These are phyloP conservation scores for Penicillium turbatum DNA, from an alignment of 495 filamentous ascomycete genomes.

Conservation along the genomic window DNA sequence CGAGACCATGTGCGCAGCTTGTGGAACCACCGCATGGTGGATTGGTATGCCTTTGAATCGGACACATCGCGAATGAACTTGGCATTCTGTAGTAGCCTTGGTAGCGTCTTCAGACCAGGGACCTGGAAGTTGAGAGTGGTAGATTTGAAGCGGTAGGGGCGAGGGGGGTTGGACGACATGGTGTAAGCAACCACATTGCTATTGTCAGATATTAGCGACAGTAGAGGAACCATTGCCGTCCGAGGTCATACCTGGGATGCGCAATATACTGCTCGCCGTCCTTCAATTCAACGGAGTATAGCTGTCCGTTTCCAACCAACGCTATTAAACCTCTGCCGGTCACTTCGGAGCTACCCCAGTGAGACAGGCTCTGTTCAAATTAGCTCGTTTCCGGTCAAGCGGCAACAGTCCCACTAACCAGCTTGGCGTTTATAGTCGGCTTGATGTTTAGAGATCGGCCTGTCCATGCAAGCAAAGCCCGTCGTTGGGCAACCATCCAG, in stretches of 20 bases:
- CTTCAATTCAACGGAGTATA: slow-evolving; percentile 75
- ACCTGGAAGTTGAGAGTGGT: slow-evolving; percentile 73
- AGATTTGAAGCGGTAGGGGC: slow-evolving; percentile 80
- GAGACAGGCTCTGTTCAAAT: slow-evolving; percentile 62
- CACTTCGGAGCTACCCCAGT: slow-evolving; percentile 86
- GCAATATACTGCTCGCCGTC: slow-evolving; percentile 81
- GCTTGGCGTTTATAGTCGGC: slow-evolving; percentile 66
- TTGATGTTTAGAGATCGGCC: slow-evolving; percentile 74
- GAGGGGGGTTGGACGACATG: slow-evolving; percentile 64
- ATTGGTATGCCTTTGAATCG: slow-evolving; percentile 65
- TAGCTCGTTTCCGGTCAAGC: slow-evolving; percentile 25
- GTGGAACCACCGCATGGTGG: slow-evolving; percentile 55
- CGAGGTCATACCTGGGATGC: slow-evolving; percentile 59
- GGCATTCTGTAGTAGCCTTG: slow-evolving; percentile 53
- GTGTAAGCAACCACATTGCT: slow-evolving; percentile 89
- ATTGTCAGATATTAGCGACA: slow-evolving; percentile 15
- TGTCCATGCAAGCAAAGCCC: slow-evolving; percentile 92
- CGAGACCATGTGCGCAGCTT: slow-evolving; percentile 67
- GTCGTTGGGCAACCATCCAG: slow-evolving; percentile 86
- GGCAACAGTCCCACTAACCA: slow-evolving; percentile 46
- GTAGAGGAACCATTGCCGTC: neutral
- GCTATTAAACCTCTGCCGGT: slow-evolving; percentile 85
- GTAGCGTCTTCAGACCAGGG: slow-evolving; percentile 54
- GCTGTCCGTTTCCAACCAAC: slow-evolving; percentile 75
- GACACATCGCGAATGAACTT: slow-evolving; percentile 69